Evolutionary conservation across 2,329 filamentous ascomycete genomes (phyloP).

Genomic region (Fusarium sterilihyphosum): DNA sequence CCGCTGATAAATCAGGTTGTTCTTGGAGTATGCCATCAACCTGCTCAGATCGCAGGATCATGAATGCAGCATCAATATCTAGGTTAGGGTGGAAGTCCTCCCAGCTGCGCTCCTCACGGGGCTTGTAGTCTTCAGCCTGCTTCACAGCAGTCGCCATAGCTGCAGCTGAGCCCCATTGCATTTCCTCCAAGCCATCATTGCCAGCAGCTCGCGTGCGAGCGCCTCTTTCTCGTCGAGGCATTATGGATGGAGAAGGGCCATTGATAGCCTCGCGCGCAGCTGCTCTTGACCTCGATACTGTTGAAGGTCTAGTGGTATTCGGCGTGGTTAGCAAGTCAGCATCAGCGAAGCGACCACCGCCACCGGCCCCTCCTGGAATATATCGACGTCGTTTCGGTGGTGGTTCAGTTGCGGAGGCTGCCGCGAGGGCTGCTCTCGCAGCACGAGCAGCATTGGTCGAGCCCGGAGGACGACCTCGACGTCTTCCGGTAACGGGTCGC

Average conservation of each 20-base stretch:
- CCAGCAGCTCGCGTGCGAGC: constrained; percentile 63
- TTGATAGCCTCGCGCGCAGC: constrained; percentile 58
- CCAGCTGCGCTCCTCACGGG: constrained; percentile 94
- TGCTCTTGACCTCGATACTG: constrained; percentile 61
- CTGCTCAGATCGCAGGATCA: constrained; percentile 82
- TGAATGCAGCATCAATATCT: constrained; percentile 84
- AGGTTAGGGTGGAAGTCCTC: constrained; percentile 97
- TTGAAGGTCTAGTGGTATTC: constrained; percentile 52
- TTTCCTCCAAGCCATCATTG: constrained; percentile 65
- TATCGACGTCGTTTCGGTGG: constrained; percentile 79
- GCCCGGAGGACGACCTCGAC: constrained; percentile 58
- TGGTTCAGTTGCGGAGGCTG: constrained; percentile 61
- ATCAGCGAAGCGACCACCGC: constrained; percentile 85
- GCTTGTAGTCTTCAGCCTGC: constrained; percentile 96
- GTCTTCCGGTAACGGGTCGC: constrained; percentile 55
- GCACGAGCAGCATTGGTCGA: constrained; percentile 55
- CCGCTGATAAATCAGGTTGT: constrained; percentile 51
- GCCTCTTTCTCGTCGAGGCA: constrained; percentile 66
- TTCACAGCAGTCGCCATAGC: constrained; percentile 88
- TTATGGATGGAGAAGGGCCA: constrained; percentile 52
- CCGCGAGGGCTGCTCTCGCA: constrained; percentile 49
- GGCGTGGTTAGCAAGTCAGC: constrained; percentile 71
- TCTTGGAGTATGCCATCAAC: constrained; percentile 75
- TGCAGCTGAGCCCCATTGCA: constrained; percentile 86
- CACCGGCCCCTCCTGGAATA: constrained; percentile 85